Percentiles rank a stretch among this genome's conserved stretches.
These are phyloP conservation scores for Neonectria sp. DNA, from an alignment of 2,329 filamentous ascomycete species.

Conservation along the genomic window DNA sequence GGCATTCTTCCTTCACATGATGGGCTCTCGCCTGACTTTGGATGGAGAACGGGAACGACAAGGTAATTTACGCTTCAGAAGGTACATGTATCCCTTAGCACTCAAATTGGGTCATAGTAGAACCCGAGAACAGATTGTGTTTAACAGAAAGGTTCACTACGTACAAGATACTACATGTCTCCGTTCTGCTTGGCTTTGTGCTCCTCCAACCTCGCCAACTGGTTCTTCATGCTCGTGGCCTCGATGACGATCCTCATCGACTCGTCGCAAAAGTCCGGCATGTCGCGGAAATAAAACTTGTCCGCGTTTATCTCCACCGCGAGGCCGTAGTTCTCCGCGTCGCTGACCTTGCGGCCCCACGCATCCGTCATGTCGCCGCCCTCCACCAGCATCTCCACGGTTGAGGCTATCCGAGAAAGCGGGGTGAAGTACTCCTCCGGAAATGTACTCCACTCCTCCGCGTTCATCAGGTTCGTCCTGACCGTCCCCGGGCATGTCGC, in stretches of 20 bases:
- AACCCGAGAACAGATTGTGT: background rate
- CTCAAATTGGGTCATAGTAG: background rate
- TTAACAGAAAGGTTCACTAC: background rate
- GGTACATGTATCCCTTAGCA: background rate
- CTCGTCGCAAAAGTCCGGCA: constrained; percentile 45
- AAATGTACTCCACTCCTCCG: constrained; percentile 49
- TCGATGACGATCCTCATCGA: constrained; percentile 41
- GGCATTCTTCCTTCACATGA: no score
- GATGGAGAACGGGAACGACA: background rate
- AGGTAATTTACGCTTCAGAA: no score
- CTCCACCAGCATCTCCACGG: constrained; percentile 46
- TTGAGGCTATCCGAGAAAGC: constrained; percentile 48
- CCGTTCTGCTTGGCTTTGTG: constrained; percentile 22
- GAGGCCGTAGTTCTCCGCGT: constrained; percentile 44
- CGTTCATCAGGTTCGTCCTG: constrained; percentile 49
- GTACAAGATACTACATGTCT: background rate
- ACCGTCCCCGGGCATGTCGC: constrained; percentile 52
- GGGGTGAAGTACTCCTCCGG: constrained; percentile 50
- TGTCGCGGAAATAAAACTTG: constrained; percentile 51
- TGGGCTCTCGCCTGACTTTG: background rate
- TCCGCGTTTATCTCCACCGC: constrained; percentile 50
- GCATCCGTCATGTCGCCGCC: constrained; percentile 45
- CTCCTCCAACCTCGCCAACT: constrained; percentile 34
- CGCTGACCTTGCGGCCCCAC: constrained; percentile 39
- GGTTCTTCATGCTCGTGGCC: constrained; percentile 41